Percentiles rank a stretch among this genome's conserved stretches.
Conservation (phyloP, 2,329 filamentous ascomycete species). For the Rhytidhysteron rufulum region DNA sequence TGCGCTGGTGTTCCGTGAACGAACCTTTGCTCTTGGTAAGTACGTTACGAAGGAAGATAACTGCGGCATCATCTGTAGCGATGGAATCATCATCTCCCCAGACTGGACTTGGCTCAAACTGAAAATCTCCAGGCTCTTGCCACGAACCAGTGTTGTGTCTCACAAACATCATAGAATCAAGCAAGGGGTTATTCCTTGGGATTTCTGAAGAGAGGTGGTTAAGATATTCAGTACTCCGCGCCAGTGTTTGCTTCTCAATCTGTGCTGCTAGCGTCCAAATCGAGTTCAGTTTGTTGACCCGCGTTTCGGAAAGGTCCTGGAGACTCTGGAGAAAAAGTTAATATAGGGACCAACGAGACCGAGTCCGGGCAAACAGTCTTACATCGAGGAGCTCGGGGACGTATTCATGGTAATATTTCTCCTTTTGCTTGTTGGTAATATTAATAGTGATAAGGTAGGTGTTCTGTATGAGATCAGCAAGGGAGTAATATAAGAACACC, state of each 20-base stretch:
- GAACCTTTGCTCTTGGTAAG: conserved; percentile 86
- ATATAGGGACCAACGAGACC: too few species aligned
- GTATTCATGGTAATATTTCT: conserved; percentile 96
- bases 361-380: conserved; percentile 21
- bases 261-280: conserved; percentile 79
- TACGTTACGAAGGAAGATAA: conserved; percentile 87
- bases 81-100: conserved; percentile 94
- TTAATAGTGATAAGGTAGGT: conserved; percentile 96
- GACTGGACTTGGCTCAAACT: conserved; percentile 90
- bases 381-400: conserved; percentile 90
- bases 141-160: conserved; percentile 81
- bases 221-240: conserved; percentile 68
- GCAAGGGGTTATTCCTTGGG: conserved; percentile 75
- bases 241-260: conserved; percentile 75
- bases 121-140: conserved; percentile 79
- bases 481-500: not conserved
- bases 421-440: conserved; percentile 95
- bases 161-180: conserved; percentile 98
- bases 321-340: conserved; percentile 52
- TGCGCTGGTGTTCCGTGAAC: conserved; percentile 72
- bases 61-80: conserved; percentile 80
- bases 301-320: conserved; percentile 89
- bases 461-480: conserved; percentile 54
- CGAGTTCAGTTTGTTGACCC: conserved; percentile 76
- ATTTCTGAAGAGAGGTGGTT: conserved; percentile 76